Percentiles rank a stretch among this genome's conserved stretches.
These are phyloP conservation scores for Hypsizygus marmoreus DNA, from an alignment of 768 basidiomycete species.

Conservation along the genomic window DNA sequence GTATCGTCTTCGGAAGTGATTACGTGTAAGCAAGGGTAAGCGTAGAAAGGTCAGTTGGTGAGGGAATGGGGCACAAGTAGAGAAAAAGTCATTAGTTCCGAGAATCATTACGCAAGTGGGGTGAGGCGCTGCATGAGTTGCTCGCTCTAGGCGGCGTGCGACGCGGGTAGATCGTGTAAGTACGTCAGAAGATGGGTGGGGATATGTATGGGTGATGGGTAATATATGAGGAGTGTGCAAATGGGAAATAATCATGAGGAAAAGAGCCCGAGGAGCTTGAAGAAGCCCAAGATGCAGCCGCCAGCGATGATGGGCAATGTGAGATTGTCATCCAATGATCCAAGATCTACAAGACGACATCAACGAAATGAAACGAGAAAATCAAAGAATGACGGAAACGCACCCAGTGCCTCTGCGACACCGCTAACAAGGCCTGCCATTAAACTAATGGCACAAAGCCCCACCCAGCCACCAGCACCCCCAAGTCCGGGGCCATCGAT, in stretches of 20 bases:
- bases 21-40: not conserved
- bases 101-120: conserved; percentile 1
- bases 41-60: not conserved
- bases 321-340: conserved; percentile 85
- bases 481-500: conserved; percentile 10
- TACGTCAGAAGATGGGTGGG: not conserved
- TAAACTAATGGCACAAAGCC: conserved; percentile 56
- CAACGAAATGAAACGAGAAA: conserved; percentile 7
- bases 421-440: conserved; percentile 80
- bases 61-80: not conserved
- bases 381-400: conserved; percentile 26
- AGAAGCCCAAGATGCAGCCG: conserved; percentile 49
- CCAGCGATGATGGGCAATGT: conserved; percentile 89
- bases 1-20: not conserved
- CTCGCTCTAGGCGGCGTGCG: not conserved
- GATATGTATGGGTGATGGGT: not conserved
- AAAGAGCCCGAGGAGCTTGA: conserved; percentile 39
- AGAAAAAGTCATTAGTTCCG: not conserved
- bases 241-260: conserved; percentile 17
- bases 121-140: not conserved
- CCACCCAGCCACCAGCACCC: conserved; percentile 43
- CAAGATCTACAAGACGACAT: conserved; percentile 59
- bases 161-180: not conserved
- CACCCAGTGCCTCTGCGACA: conserved; percentile 88
- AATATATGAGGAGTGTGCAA: not conserved